A percentile compares a stretch with the other conserved stretches of the same genome.
Evolutionary conservation across 257 asterid genomes (phyloP).

Genomic region (Nicotiana sylvestris): DNA sequence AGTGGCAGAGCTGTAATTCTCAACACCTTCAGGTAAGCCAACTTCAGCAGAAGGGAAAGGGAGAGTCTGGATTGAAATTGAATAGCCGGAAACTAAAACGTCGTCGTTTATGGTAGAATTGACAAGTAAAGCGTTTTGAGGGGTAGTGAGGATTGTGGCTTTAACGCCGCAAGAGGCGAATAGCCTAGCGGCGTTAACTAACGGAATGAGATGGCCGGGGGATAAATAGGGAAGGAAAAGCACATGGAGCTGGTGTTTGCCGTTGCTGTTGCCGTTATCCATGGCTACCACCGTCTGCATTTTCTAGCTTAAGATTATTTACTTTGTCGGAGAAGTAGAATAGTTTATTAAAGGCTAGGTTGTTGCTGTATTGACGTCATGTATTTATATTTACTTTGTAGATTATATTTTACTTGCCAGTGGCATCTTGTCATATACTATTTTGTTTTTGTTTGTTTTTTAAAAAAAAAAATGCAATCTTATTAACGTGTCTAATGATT

Average conservation of each 20-base stretch:
- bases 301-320: no score
- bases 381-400: no score
- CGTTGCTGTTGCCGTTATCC: not conserved
- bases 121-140: not conserved
- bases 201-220: not conserved
- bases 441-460: no score
- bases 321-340: no score
- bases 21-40: not conserved
- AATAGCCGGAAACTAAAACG: not conserved
- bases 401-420: no score
- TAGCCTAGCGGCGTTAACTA: not conserved
- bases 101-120: not conserved
- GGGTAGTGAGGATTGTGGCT: not conserved
- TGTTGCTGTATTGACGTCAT: no score
- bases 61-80: not conserved
- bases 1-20: not conserved
- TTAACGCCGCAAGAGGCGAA: not conserved
- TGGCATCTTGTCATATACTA: no score
- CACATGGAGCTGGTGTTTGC: not conserved
- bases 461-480: no score
- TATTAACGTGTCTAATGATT: no score
- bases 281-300: not conserved
- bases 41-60: not conserved
- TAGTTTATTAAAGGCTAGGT: no score
- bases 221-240: not conserved